These are phyloP conservation scores for Amaranthus hypochondriacus DNA, from an alignment of 148 eudicot genomes.

Conservation along the genomic window DNA sequence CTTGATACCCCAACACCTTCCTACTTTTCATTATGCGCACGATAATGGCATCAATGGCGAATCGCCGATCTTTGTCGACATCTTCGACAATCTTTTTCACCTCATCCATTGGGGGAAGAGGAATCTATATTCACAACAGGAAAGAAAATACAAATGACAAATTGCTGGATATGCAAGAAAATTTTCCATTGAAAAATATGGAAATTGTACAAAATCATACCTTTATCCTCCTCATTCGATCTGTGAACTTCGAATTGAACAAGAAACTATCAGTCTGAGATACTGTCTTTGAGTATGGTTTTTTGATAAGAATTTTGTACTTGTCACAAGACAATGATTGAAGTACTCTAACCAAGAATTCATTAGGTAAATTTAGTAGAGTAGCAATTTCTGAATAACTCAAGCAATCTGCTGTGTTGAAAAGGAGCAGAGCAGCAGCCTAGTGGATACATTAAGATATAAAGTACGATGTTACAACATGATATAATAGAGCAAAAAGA, in stretches of 20 bases:
- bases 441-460: neutral
- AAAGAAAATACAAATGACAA: neutral
- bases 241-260: conserved; percentile 39
- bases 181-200: neutral
- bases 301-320: conserved; percentile 37
- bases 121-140: conserved; percentile 26
- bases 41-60: conserved; percentile 43
- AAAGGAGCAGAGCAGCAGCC: conserved; percentile 46
- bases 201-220: conserved; percentile 15
- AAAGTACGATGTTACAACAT: neutral
- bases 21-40: conserved; percentile 48
- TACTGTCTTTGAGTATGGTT: conserved; percentile 30
- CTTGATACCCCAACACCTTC: conserved; percentile 39
- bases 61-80: conserved; percentile 44
- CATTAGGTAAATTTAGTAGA: conserved; percentile 36
- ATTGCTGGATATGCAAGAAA: neutral
- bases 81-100: conserved; percentile 43
- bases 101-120: conserved; percentile 45
- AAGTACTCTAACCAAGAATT: conserved; percentile 37
- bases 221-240: conserved; percentile 45
- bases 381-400: conserved; percentile 34
- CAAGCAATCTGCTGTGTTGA: conserved; percentile 35
- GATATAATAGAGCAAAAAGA: neutral
- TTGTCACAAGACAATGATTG: conserved; percentile 46
- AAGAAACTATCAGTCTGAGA: conserved; percentile 32